phyloP scores from a whole-genome alignment of 208 protist species.

The Tritrichomonas foetus region DNA sequence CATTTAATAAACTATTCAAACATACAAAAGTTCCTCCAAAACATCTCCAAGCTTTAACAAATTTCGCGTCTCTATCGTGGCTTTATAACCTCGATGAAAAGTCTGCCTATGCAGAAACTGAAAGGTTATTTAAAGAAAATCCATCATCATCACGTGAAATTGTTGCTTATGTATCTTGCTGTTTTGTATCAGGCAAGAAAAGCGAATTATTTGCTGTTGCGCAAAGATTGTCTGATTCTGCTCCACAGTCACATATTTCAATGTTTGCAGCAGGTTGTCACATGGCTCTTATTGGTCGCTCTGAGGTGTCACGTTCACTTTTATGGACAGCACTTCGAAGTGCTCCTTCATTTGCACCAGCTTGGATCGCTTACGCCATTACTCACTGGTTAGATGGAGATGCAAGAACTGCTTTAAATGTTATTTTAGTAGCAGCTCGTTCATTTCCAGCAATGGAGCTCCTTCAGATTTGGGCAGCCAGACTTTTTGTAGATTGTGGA shows the following conservation, averaged over 20 bases:
- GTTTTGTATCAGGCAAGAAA: not conserved
- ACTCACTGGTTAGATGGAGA: not conserved
- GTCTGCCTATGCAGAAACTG: not conserved
- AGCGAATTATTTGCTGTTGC: not conserved
- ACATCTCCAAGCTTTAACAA: not conserved
- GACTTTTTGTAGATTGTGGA: not conserved
- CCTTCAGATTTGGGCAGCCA: not conserved
- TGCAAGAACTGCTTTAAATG: not conserved
- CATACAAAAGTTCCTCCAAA: not conserved
- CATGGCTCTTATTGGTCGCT: not conserved
- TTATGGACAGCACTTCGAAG: not conserved
- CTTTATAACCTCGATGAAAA: not conserved
- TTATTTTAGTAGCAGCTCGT: not conserved
- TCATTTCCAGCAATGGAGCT: not conserved
- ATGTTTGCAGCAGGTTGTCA: constrained; percentile 10
- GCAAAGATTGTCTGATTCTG: not conserved
- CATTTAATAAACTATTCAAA: not conserved
- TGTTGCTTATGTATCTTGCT: not conserved
- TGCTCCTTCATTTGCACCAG: constrained; percentile 19
- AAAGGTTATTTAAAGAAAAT: not conserved
- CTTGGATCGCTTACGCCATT: not conserved
- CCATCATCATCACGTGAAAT: not conserved
- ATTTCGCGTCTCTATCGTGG: not conserved
- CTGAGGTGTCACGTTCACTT: not conserved
- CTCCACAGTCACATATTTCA: not conserved